Evolutionary conservation across 2,329 filamentous ascomycete genomes (phyloP).

Genomic region (Microthyrium microscopicum): DNA sequence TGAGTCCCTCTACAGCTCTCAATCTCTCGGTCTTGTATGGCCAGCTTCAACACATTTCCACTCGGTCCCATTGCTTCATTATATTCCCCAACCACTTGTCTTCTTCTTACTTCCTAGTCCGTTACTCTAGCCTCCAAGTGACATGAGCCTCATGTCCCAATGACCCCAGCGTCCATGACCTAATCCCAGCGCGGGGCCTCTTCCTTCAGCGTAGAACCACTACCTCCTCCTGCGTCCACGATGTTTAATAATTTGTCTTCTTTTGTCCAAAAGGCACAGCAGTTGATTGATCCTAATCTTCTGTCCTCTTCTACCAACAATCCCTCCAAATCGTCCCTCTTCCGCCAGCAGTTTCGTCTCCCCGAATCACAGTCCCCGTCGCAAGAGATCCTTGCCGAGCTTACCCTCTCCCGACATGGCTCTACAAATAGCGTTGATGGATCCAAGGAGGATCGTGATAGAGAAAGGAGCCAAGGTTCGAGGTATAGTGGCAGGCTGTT

Average conservation of each 20-base stretch:
- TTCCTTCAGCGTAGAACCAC: not conserved
- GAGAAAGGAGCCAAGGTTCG: slow-evolving; percentile 51
- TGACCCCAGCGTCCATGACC: too few species aligned
- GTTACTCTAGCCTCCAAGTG: too few species aligned
- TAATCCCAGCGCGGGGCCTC: too few species aligned
- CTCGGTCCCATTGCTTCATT: too few species aligned
- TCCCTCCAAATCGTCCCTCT: slow-evolving; percentile 81
- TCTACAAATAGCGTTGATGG: slow-evolving; percentile 8
- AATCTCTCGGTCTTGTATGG: too few species aligned
- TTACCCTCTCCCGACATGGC: slow-evolving; percentile 59
- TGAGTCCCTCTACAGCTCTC: too few species aligned
- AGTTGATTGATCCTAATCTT: slow-evolving; percentile 64
- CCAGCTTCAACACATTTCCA: too few species aligned
- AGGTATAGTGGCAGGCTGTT: slow-evolving; percentile 88
- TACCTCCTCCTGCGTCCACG: slow-evolving; percentile 8
- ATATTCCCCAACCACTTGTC: too few species aligned
- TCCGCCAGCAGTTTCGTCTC: slow-evolving; percentile 91
- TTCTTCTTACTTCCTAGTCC: too few species aligned
- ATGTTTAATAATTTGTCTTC: slow-evolving; percentile 52
- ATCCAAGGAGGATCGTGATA: slow-evolving; percentile 36
- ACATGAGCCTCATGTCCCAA: too few species aligned
- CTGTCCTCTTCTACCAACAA: slow-evolving; percentile 62
- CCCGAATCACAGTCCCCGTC: slow-evolving; percentile 83
- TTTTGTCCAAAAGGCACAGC: slow-evolving; percentile 88
- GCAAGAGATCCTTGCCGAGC: slow-evolving; percentile 90